Percentiles rank a stretch among this genome's conserved stretches.
Evolutionary conservation across 208 protist genomes (phyloP).

Genomic region (Giardia duodenalis): DNA sequence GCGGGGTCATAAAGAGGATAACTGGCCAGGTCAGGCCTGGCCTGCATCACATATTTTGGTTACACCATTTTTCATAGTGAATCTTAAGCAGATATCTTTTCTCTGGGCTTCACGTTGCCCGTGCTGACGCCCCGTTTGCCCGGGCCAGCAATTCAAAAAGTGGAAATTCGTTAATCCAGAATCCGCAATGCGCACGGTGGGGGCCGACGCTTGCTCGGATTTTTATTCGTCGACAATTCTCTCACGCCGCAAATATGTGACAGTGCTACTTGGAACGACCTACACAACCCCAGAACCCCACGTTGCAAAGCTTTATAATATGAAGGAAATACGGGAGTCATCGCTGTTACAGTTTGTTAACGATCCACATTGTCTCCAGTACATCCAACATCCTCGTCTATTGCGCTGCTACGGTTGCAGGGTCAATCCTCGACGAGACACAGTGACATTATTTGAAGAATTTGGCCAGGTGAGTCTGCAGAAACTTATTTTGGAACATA

Average conservation of each 20-base stretch:
- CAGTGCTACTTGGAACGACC: neutral
- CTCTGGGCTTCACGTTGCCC: too few species aligned
- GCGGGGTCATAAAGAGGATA: too few species aligned
- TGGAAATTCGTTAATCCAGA: too few species aligned
- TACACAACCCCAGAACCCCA: neutral
- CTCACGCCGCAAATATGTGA: neutral
- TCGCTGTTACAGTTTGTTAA: neutral
- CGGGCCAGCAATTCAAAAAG: too few species aligned
- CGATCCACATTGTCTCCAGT: neutral
- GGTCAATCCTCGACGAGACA: neutral
- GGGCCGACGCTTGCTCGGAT: too few species aligned
- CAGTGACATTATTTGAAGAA: neutral
- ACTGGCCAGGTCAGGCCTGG: too few species aligned
- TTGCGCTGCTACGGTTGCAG: neutral
- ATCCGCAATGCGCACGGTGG: neutral
- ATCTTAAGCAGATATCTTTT: too few species aligned
- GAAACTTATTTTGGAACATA: neutral
- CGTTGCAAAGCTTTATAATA: neutral
- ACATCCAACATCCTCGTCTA: neutral
- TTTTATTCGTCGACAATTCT: neutral
- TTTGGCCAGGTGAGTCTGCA: neutral
- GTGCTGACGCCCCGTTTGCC: too few species aligned
- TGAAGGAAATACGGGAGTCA: neutral
- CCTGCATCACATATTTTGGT: too few species aligned
- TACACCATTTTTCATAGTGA: too few species aligned